These are phyloP conservation scores for Eucalyptus paniculata DNA, from an alignment of 345 rosid genomes.

Conservation along the genomic window DNA sequence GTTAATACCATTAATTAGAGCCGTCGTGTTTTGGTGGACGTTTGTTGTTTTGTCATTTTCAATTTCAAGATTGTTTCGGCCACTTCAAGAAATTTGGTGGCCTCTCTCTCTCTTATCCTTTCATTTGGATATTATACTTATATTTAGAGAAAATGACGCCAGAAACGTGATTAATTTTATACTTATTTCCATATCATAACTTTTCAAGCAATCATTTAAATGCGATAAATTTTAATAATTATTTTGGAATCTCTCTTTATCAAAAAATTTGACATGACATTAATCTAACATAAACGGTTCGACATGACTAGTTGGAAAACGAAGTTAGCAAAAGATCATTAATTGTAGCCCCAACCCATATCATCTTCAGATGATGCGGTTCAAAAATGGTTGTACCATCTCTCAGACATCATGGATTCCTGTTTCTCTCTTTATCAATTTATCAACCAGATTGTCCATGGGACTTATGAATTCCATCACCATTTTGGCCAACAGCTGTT, in stretches of 20 bases:
- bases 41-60: neutral
- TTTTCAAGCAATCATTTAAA: too few species aligned
- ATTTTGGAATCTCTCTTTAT: neutral
- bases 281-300: neutral
- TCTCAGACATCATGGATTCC: neutral
- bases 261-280: accelerated
- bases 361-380: neutral
- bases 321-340: neutral
- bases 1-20: neutral
- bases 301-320: neutral
- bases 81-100: neutral
- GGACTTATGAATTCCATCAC: neutral
- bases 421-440: neutral
- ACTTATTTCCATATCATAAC: neutral
- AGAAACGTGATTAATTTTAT: accelerated
- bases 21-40: neutral
- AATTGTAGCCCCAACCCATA: neutral
- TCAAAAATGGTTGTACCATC: neutral
- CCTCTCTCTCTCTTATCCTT: neutral
- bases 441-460: neutral
- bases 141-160: neutral
- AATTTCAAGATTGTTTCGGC: neutral
- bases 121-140: neutral
- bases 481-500: neutral
- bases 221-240: neutral